A percentile compares a stretch with the other conserved stretches of the same genome.
Conservation (phyloP, 2,329 filamentous ascomycete species). For the Fusarium staphyleae region DNA sequence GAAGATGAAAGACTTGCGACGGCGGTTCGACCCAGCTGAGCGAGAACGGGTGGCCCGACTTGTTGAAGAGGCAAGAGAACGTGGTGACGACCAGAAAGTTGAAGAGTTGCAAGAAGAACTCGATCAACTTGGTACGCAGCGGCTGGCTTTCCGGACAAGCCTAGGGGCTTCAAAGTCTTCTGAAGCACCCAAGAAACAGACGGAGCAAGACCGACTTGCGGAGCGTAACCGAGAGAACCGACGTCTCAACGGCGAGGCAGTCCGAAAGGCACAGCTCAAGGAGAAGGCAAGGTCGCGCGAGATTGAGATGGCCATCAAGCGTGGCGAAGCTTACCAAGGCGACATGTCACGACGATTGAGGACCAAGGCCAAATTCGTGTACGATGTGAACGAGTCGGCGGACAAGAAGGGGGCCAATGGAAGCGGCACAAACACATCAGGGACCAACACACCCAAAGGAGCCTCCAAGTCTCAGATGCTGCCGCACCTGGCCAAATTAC, state of each 20-base stretch:
- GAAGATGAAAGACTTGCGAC: constrained; percentile 71
- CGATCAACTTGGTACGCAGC: constrained; percentile 69
- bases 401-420: constrained; percentile 57
- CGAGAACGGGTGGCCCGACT: constrained; percentile 71
- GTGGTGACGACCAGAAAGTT: constrained; percentile 66
- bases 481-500: constrained; percentile 62
- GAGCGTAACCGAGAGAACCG: constrained; percentile 86
- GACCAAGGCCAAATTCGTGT: constrained; percentile 72
- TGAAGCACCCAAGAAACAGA: constrained; percentile 54
- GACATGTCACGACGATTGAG: constrained; percentile 69
- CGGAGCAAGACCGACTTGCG: constrained; percentile 83
- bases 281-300: constrained; percentile 72
- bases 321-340: constrained; percentile 67
- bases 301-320: constrained; percentile 66
- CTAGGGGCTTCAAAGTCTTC: constrained; percentile 63
- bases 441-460: constrained; percentile 60
- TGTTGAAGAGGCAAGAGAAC: constrained; percentile 70
- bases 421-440: constrained; percentile 60
- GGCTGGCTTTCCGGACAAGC: constrained; percentile 75
- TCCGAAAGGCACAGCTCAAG: constrained; percentile 88
- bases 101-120: constrained; percentile 65
- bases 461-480: constrained; percentile 53
- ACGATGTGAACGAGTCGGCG: constrained; percentile 63
- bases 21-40: constrained; percentile 70
- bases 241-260: constrained; percentile 81